A percentile compares a stretch with the other conserved stretches of the same genome.
Evolutionary conservation across 129 eudicot genomes (phyloP).

Genomic region (Logfia minima): DNA sequence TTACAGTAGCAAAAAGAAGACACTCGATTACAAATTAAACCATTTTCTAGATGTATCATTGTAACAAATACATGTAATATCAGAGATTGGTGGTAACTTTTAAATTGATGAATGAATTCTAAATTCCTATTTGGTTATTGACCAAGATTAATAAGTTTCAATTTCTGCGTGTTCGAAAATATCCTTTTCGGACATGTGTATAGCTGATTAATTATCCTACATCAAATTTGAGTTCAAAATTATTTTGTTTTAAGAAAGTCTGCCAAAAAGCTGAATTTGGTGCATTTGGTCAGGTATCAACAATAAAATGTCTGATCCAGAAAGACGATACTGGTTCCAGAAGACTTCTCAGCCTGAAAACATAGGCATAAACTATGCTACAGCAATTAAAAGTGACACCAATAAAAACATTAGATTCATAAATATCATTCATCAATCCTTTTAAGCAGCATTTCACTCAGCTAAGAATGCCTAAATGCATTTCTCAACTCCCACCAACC

Average conservation of each 20-base stretch:
- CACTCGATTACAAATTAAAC: background rate
- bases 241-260: background rate
- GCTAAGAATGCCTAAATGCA: background rate
- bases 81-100: background rate
- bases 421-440: background rate
- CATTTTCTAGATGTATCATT: background rate
- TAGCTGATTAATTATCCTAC: no score
- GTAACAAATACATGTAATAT: background rate
- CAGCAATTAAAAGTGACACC: background rate
- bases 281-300: no score
- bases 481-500: conserved; percentile 18
- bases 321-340: background rate
- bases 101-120: no score
- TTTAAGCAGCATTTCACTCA: background rate
- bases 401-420: background rate
- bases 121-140: no score
- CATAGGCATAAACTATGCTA: background rate
- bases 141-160: background rate
- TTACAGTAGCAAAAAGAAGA: background rate
- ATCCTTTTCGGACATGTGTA: no score
- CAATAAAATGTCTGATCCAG: background rate
- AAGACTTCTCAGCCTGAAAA: background rate
- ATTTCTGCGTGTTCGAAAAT: no score
- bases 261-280: no score
- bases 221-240: no score